Evolutionary conservation across 1,284 basidiomycete genomes (phyloP).

Genomic region (Coniferiporia weirii): DNA sequence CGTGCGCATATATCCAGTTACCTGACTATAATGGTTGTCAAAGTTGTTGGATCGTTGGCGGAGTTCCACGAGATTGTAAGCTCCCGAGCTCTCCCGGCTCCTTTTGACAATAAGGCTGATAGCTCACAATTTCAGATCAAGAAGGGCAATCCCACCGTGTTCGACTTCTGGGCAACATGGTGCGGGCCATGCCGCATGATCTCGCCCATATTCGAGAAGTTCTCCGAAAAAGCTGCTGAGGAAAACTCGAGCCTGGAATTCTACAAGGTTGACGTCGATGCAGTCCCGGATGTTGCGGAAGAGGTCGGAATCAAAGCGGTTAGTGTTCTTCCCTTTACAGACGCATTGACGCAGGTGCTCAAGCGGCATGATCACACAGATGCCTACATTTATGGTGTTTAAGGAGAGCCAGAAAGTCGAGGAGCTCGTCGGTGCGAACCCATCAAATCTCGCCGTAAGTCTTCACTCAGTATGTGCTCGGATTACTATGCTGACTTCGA

Average conservation of each 20-base stretch:
- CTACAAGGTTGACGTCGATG: conserved; percentile 84
- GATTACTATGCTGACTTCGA: not conserved
- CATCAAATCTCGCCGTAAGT: conserved; percentile 4
- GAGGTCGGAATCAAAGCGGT: conserved; percentile 73
- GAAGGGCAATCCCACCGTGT: conserved; percentile 51
- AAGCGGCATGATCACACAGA: conserved; percentile 32
- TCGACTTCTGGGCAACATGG: conserved; percentile 80
- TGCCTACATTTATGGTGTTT: conserved; percentile 78
- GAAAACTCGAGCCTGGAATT: conserved; percentile 52
- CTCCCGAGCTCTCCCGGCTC: not conserved
- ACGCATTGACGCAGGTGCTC: not conserved
- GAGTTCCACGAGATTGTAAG: conserved; percentile 51
- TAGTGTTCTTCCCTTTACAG: conserved; percentile 24
- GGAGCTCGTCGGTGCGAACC: conserved; percentile 58
- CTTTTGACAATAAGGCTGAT: conserved; percentile 2
- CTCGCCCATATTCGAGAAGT: conserved; percentile 73
- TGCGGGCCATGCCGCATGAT: conserved; percentile 76
- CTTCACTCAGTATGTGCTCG: not conserved
- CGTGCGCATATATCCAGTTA: conserved; percentile 5
- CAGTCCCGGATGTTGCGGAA: conserved; percentile 43
- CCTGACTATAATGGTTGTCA: conserved; percentile 30
- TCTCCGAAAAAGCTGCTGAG: conserved; percentile 33
- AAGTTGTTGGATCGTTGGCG: conserved; percentile 44
- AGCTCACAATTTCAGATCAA: conserved; percentile 42
- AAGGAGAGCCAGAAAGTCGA: conserved; percentile 61